Percentiles rank a stretch among this genome's conserved stretches.
These are phyloP conservation scores for Trichosporon sp. DNA, from an alignment of 1,284 basidiomycete species.

Conservation along the genomic window DNA sequence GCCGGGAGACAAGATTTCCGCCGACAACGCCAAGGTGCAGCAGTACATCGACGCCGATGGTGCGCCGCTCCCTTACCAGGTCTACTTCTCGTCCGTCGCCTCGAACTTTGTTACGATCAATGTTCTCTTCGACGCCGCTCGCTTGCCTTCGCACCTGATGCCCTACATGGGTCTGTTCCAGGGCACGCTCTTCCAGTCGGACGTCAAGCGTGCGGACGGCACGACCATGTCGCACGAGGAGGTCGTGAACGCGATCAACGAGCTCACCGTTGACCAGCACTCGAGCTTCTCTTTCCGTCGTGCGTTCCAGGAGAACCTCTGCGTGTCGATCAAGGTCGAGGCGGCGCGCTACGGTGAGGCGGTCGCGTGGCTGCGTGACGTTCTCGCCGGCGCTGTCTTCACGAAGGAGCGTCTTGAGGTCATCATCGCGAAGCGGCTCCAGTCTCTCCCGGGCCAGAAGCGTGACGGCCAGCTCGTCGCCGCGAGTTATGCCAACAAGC, in stretches of 20 bases:
- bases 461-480: conserved; percentile 83
- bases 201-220: conserved; percentile 73
- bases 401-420: conserved; percentile 82
- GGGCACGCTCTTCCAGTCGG: conserved; percentile 84
- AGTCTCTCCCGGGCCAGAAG: conserved; percentile 91
- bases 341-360: conserved; percentile 76
- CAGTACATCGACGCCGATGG: conserved; percentile 74
- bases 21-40: conserved; percentile 59
- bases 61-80: conserved; percentile 75
- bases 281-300: conserved; percentile 70
- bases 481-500: conserved; percentile 68
- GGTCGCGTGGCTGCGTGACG: conserved; percentile 83
- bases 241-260: conserved; percentile 85
- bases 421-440: conserved; percentile 83
- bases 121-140: conserved; percentile 74
- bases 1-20: conserved; percentile 31
- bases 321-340: conserved; percentile 83
- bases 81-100: conserved; percentile 88
- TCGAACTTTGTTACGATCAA: conserved; percentile 89
- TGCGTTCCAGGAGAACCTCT: conserved; percentile 73
- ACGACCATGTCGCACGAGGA: conserved; percentile 79
- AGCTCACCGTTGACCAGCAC: conserved; percentile 82
- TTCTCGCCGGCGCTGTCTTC: conserved; percentile 82
- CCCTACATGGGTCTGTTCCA: conserved; percentile 85
- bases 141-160: conserved; percentile 70